These are phyloP conservation scores for Colletotrichum paranaense DNA, from an alignment of 2,329 filamentous ascomycete genomes.

Conservation along the genomic window DNA sequence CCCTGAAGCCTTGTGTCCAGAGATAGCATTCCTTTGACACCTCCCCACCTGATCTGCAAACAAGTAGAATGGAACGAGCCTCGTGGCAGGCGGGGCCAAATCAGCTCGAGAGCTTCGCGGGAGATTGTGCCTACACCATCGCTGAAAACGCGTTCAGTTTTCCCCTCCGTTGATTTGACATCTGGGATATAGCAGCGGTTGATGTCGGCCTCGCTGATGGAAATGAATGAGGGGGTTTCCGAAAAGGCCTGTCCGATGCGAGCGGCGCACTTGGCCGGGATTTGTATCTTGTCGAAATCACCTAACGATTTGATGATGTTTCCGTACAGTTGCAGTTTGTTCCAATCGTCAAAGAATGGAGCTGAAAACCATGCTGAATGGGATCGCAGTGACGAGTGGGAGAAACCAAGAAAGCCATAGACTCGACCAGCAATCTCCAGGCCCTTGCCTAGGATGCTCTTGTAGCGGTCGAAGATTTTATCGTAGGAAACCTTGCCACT, in stretches of 20 bases:
- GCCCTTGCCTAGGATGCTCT: conserved; percentile 65
- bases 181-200: conserved; percentile 55
- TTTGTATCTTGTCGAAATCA: conserved; percentile 60
- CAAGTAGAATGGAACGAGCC: conserved; percentile 67
- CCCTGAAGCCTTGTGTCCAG: conserved; percentile 72
- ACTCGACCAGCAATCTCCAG: conserved; percentile 72
- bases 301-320: conserved; percentile 62
- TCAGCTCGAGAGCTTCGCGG: conserved; percentile 63
- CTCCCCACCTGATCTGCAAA: conserved; percentile 80
- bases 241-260: conserved; percentile 77
- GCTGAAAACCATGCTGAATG: conserved; percentile 76
- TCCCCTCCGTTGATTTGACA: conserved; percentile 58
- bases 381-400: conserved; percentile 79
- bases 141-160: conserved; percentile 70
- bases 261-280: conserved; percentile 67
- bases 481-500: conserved; percentile 61
- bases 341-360: conserved; percentile 52
- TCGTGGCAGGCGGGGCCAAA: conserved; percentile 66
- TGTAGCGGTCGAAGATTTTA: conserved; percentile 69
- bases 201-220: conserved; percentile 53
- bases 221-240: conserved; percentile 75
- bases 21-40: conserved; percentile 83
- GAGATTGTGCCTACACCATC: conserved; percentile 86
- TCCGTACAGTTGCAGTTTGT: conserved; percentile 47
- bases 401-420: conserved; percentile 80